Evolutionary conservation across 1,284 basidiomycete species (phyloP).

Genomic region (Amylostereum chailletii): DNA sequence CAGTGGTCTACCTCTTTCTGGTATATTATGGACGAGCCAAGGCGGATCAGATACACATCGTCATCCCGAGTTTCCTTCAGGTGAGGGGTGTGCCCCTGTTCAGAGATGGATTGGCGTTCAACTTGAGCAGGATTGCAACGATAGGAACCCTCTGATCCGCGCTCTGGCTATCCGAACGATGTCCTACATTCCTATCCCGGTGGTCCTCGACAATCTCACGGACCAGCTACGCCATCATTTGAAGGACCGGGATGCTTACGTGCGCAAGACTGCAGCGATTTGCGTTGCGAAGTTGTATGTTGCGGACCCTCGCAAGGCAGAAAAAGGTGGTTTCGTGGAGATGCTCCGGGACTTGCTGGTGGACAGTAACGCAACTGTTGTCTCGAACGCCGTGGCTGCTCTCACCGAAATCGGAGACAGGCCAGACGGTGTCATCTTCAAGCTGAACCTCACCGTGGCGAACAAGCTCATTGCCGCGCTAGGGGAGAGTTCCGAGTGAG

Average conservation of each 20-base stretch:
- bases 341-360: conserved; percentile 83
- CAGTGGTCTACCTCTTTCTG: conserved; percentile 91
- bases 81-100: conserved; percentile 28
- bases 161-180: conserved; percentile 92
- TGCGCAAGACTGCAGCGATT: conserved; percentile 93
- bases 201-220: conserved; percentile 70
- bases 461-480: conserved; percentile 81
- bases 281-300: conserved; percentile 89
- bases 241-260: conserved; percentile 88
- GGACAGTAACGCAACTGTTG: conserved; percentile 91
- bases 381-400: conserved; percentile 92
- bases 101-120: not conserved
- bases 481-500: conserved; percentile 87
- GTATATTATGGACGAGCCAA: conserved; percentile 88
- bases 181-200: conserved; percentile 88
- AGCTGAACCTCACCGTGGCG: conserved; percentile 74
- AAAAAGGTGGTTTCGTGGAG: conserved; percentile 80
- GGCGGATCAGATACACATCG: conserved; percentile 81
- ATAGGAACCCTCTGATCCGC: conserved; percentile 86
- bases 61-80: conserved; percentile 86
- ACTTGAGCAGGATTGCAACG: conserved; percentile 73
- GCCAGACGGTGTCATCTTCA: conserved; percentile 84
- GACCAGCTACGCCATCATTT: conserved; percentile 85
- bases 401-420: conserved; percentile 87
- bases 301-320: conserved; percentile 77